Conservation (phyloP, 2,329 filamentous ascomycete species). For the Blumeria hordei region DNA sequence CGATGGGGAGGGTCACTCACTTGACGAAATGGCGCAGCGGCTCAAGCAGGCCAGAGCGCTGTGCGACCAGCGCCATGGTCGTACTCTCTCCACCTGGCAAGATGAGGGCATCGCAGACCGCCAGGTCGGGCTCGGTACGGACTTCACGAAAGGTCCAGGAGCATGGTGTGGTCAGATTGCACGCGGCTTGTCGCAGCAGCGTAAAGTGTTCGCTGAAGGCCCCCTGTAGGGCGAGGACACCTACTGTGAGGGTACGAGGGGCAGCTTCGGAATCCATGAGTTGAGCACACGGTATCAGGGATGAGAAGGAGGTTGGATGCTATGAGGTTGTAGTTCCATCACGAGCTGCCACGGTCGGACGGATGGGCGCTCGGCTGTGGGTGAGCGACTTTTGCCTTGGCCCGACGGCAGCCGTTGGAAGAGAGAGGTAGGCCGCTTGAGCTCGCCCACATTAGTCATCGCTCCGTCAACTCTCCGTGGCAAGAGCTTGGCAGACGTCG, state of each 20-base stretch:
- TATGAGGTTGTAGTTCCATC: too few relatives aligned
- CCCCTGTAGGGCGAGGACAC: slow-evolving; percentile 60
- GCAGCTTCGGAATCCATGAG: not conserved
- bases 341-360: too few relatives aligned
- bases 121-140: slow-evolving; percentile 47
- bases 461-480: too few relatives aligned
- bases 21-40: slow-evolving; percentile 79
- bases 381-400: too few relatives aligned
- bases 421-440: too few relatives aligned
- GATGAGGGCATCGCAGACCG: slow-evolving; percentile 56
- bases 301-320: too few relatives aligned
- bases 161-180: slow-evolving; percentile 18
- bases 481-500: too few relatives aligned
- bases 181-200: slow-evolving; percentile 44
- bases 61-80: slow-evolving; percentile 70
- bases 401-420: too few relatives aligned
- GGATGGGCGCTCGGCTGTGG: too few relatives aligned
- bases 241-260: slow-evolving; percentile 23
- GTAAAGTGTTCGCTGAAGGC: slow-evolving; percentile 76
- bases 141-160: slow-evolving; percentile 42
- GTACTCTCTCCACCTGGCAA: slow-evolving; percentile 92
- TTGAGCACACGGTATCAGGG: too few relatives aligned
- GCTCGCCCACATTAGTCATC: too few relatives aligned
- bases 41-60: slow-evolving; percentile 56
- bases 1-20: slow-evolving; percentile 22